Conservation (phyloP, 1,284 basidiomycete genomes). For the Trichosporon inkin region DNA sequence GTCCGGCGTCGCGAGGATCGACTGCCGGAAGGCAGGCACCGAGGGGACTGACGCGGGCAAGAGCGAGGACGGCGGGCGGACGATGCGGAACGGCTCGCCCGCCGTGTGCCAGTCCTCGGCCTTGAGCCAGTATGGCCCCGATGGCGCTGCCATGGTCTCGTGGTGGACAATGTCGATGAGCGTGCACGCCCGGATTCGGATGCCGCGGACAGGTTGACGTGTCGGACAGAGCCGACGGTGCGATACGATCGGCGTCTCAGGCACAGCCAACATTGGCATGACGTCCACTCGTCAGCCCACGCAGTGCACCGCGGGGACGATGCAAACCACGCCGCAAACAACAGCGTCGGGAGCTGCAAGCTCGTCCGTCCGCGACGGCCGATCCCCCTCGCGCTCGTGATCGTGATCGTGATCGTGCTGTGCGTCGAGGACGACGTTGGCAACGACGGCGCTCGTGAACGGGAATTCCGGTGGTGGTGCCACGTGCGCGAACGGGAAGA, state of each 20-base stretch:
- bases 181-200: conserved; percentile 17
- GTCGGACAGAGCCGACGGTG: not conserved
- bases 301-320: too few species aligned
- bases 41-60: conserved; percentile 6
- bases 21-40: conserved; percentile 14
- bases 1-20: conserved; percentile 6
- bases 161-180: not conserved
- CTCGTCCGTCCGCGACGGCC: not conserved
- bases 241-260: conserved; percentile 3
- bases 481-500: conserved; percentile 9
- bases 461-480: not conserved
- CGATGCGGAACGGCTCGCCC: conserved; percentile 32
- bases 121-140: conserved; percentile 19
- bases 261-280: not conserved
- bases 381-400: too few species aligned
- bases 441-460: not conserved
- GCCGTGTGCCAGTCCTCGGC: conserved; percentile 31
- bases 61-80: conserved; percentile 14
- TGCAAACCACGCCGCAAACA: too few species aligned
- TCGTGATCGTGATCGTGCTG: too few species aligned
- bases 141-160: not conserved
- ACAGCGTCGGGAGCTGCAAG: too few species aligned
- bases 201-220: not conserved
- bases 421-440: not conserved
- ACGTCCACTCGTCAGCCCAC: too few species aligned